Evolutionary conservation across 179 eudicot genomes (phyloP).

Genomic region (Beta corolliflora): DNA sequence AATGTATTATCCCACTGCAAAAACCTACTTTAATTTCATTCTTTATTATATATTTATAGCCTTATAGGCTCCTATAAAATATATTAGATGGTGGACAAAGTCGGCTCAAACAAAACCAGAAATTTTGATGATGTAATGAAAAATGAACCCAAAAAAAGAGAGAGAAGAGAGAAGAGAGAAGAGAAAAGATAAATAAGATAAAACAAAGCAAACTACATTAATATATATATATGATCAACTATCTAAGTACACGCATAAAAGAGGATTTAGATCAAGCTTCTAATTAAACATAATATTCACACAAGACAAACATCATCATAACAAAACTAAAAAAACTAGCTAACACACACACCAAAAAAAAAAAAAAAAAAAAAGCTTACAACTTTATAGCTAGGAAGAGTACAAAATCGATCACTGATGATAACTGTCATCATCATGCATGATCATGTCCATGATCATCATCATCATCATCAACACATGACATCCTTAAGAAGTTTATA

Average conservation of each 20-base stretch:
- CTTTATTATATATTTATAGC: no score
- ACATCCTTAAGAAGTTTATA: constrained; percentile 96
- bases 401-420: neutral
- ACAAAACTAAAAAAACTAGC: neutral
- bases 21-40: no score
- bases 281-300: constrained; percentile 15
- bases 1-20: no score
- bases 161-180: neutral
- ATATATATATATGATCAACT: neutral
- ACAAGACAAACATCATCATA: constrained; percentile 7
- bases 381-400: neutral
- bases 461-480: constrained; percentile 49
- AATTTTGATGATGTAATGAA: neutral
- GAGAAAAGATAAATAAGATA: neutral
- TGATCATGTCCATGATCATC: neutral
- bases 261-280: neutral
- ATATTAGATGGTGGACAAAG: neutral
- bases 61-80: neutral
- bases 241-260: neutral
- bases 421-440: neutral
- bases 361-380: neutral
- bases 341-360: neutral
- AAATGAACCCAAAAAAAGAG: neutral
- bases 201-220: neutral
- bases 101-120: neutral